Evolutionary conservation across 768 basidiomycete genomes (phyloP).

Genomic region (Pleurotus citrinopileatus): DNA sequence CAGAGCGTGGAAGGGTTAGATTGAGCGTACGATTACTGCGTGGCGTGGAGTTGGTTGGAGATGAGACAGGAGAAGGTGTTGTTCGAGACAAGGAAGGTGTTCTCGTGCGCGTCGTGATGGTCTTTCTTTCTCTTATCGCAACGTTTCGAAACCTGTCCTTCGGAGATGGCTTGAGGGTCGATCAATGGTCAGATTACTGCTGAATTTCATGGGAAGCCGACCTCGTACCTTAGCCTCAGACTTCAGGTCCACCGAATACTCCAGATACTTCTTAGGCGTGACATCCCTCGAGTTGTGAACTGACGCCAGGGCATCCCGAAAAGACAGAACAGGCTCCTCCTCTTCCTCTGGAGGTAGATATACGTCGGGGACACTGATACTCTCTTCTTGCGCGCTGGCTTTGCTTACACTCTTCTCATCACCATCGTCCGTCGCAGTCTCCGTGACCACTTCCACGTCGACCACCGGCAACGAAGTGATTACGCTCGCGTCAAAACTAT

Average conservation of each 20-base stretch:
- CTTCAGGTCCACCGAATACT: constrained; percentile 57
- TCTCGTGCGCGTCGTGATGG: constrained; percentile 43
- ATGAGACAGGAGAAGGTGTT: constrained; percentile 55
- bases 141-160: constrained; percentile 64
- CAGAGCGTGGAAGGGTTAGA: background rate
- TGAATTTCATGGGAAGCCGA: background rate
- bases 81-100: constrained; percentile 70
- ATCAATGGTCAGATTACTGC: background rate
- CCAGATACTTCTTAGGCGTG: constrained; percentile 51
- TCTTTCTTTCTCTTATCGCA: constrained; percentile 51
- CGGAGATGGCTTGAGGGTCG: constrained; percentile 49
- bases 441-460: constrained; percentile 27
- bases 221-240: constrained; percentile 57
- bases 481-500: constrained; percentile 60
- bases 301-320: constrained; percentile 56
- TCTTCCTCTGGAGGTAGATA: constrained; percentile 49
- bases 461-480: constrained; percentile 53
- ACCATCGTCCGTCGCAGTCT: constrained; percentile 34
- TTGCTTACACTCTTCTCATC: constrained; percentile 38
- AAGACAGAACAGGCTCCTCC: constrained; percentile 39
- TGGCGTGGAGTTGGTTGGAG: constrained; percentile 64
- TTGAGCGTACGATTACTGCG: constrained; percentile 46
- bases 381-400: constrained; percentile 18
- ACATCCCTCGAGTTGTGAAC: constrained; percentile 48
- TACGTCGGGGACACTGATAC: constrained; percentile 45